Evolutionary conservation across 257 asterid genomes (phyloP).

Genomic region (Solanum stenotomum): DNA sequence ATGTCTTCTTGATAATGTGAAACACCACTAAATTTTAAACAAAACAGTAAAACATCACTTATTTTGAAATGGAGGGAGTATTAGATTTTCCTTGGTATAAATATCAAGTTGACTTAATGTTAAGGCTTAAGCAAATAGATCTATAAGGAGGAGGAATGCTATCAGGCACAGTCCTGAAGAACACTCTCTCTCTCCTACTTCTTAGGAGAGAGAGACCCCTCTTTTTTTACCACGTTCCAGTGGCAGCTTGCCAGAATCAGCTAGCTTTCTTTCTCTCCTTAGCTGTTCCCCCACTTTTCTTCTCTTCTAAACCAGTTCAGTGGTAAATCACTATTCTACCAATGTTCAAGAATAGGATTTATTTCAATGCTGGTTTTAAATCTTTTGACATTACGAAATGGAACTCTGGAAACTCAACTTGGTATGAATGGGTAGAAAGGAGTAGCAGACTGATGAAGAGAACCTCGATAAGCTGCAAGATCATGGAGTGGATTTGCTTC

Average conservation of each 20-base stretch:
- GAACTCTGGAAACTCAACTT: not conserved
- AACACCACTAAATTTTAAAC: not conserved
- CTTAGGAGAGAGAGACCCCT: not conserved
- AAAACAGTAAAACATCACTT: not conserved
- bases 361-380: not conserved
- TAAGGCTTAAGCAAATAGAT: not conserved
- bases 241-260: not conserved
- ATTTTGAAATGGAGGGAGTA: not conserved
- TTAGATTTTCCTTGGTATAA: not conserved
- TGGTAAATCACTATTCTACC: not conserved
- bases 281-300: not conserved
- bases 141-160: not conserved
- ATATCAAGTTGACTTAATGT: not conserved
- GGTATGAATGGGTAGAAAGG: not conserved
- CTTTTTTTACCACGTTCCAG: not conserved
- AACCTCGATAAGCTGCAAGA: not conserved
- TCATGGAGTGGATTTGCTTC: not conserved
- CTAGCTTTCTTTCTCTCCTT: not conserved
- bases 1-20: not conserved
- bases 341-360: not conserved
- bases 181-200: not conserved
- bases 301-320: not conserved
- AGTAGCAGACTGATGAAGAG: not conserved
- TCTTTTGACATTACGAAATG: not conserved
- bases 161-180: not conserved